A percentile compares a stretch with the other conserved stretches of the same genome.
phyloP scores from a whole-genome alignment of 805 yeast genomes.

The Diddensiella santjacobensis region DNA sequence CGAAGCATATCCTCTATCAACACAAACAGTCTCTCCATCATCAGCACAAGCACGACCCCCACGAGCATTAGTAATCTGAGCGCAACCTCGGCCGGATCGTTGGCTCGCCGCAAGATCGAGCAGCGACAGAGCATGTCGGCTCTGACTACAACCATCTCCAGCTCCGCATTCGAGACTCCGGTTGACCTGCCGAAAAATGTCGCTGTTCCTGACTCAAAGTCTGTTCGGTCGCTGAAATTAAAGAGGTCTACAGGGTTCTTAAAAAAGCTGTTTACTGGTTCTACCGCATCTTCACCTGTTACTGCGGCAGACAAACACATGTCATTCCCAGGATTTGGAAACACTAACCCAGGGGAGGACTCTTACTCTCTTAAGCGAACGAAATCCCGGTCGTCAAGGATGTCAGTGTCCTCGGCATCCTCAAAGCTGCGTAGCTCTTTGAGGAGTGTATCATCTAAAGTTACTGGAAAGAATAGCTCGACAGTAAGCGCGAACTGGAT shows the following conservation, averaged over 20 bases:
- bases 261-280: slow-evolving; percentile 22
- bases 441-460: slow-evolving; percentile 15
- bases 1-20: slow-evolving; percentile 18
- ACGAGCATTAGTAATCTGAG: slow-evolving; percentile 61
- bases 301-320: not conserved
- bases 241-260: slow-evolving; percentile 31
- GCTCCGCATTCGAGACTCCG: slow-evolving; percentile 17
- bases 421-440: slow-evolving; percentile 10
- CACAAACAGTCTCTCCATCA: slow-evolving; percentile 19
- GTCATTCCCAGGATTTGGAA: slow-evolving; percentile 2
- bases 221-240: slow-evolving; percentile 24
- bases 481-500: slow-evolving; percentile 40
- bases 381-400: slow-evolving; percentile 23
- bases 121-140: not conserved
- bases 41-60: slow-evolving; percentile 25
- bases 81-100: slow-evolving; percentile 87
- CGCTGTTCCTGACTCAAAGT: slow-evolving; percentile 5
- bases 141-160: not conserved
- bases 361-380: slow-evolving; percentile 15
- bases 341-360: slow-evolving; percentile 2
- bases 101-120: slow-evolving; percentile 59
- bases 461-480: slow-evolving; percentile 5
- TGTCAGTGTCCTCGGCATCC: slow-evolving; percentile 18
- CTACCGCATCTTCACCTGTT: not conserved
- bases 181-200: slow-evolving; percentile 21